Evolutionary conservation across 495 filamentous ascomycete species (phyloP), one percentile per base, ranked within the genome.

Genomic region (Annulohypoxylon moriforme): DNA sequence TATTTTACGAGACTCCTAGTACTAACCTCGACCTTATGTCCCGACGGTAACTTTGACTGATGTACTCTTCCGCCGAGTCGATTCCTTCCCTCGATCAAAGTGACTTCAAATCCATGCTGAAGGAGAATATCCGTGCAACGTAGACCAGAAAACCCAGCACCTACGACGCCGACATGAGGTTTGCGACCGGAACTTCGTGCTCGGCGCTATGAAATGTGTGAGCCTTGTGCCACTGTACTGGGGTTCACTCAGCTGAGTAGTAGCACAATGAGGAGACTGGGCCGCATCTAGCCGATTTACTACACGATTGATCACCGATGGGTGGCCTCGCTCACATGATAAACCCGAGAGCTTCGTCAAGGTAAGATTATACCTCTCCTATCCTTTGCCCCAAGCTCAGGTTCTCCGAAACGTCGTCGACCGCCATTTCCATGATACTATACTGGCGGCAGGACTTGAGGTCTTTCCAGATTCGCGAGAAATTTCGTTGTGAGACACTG

Each of bases 141-240:
- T 27, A 99, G 81, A 16, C 95, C 96, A n/a, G 96, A 87, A 20
- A 97, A 75, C 25, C 96, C 96, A 38, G 93, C 95, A 14, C 96
- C 96, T 53, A 99, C 85, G 16, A 99, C 81, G 13, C 91, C 91
- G 25, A 98, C 60, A 47, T 83, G 83, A 7, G 83, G 81, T 49
- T 69, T 79, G 47, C 69, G 78, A 29, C 68, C 76, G 27, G 76
- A 68, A 44, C 64, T 72, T 22, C 76, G 71, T 6, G 75, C 78
- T 61, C 80, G 78, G 56, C 71, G 74, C 83, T 85, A 75, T 72
- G 64, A 59, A 47, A 75, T n/a, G 72, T 42, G 70, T 78, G 67
- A 78, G 76, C 65, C 40, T 73, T 27, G 33, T 68, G 70, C 25
- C 40, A 49, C 13, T 27, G 33, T 40, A 50, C 34, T 60, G 38